Conservation (phyloP, 106 monocot genomes). For the Apostasia shenzhenica region DNA sequence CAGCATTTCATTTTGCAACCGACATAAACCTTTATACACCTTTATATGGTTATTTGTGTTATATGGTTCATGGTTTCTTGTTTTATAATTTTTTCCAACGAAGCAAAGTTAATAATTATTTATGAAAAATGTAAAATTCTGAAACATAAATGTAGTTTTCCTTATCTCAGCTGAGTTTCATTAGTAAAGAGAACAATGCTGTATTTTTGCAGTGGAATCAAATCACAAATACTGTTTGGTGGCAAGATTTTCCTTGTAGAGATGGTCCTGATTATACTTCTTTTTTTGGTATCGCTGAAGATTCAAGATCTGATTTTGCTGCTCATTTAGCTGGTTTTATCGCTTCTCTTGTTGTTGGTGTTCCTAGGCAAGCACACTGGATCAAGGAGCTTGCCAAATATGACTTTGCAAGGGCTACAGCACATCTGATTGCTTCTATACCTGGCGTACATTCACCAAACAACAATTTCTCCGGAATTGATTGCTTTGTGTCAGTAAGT, state of each 20-base stretch:
- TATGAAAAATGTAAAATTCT: too few relatives aligned
- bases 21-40: too few relatives aligned
- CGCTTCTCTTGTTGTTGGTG: constrained; percentile 62
- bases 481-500: constrained; percentile 50
- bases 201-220: constrained; percentile 65
- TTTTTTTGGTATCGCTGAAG: constrained; percentile 35
- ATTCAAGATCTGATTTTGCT: constrained; percentile 53
- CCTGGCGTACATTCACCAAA: constrained; percentile 53
- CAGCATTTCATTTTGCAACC: too few relatives aligned
- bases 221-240: constrained; percentile 86
- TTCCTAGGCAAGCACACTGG: constrained; percentile 78
- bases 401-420: constrained; percentile 46
- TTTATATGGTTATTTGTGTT: too few relatives aligned
- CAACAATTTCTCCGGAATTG: constrained; percentile 13
- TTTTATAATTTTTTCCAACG: too few relatives aligned
- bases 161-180: neutral
- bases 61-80: too few relatives aligned
- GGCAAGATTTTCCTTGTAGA: constrained; percentile 79
- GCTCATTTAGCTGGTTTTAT: constrained; percentile 70
- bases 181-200: neutral
- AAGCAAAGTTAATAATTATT: too few relatives aligned
- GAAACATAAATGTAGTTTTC: constrained; percentile 2
- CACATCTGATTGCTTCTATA: constrained; percentile 64
- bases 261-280: constrained; percentile 39
- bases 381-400: constrained; percentile 59